Percentiles rank a stretch among this genome's conserved stretches.
Evolutionary conservation across 2,329 filamentous ascomycete genomes (phyloP).

Genomic region (Diatrype stigma): DNA sequence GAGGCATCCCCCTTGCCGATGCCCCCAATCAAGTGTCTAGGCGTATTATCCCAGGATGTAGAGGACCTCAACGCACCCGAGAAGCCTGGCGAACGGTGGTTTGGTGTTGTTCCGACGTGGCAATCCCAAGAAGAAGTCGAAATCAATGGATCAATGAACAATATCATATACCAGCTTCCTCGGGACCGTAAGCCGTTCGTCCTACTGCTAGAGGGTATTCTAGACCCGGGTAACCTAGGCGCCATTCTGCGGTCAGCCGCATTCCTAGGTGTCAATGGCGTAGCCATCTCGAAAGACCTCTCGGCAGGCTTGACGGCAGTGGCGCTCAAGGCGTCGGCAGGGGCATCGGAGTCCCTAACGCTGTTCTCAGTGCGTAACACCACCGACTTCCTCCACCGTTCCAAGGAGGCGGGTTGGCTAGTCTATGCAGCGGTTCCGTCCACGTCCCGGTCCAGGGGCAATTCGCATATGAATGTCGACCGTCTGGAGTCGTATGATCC

Average conservation of each 20-base stretch:
- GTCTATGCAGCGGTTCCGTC: constrained; percentile 71
- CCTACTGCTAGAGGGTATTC: constrained; percentile 68
- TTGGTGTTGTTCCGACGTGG: constrained; percentile 55
- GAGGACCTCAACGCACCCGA: no score
- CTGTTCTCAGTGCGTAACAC: constrained; percentile 68
- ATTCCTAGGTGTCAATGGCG: constrained; percentile 84
- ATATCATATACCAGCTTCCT: constrained; percentile 38
- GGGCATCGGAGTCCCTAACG: constrained; percentile 76
- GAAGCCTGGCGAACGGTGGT: constrained; percentile 44
- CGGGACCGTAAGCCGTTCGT: constrained; percentile 61
- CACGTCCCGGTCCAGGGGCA: constrained; percentile 29
- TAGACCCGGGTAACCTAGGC: constrained; percentile 87
- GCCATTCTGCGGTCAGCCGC: constrained; percentile 83
- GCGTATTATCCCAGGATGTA: constrained; percentile 40
- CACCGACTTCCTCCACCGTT: constrained; percentile 64
- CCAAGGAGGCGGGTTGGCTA: constrained; percentile 70
- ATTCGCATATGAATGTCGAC: constrained; percentile 45
- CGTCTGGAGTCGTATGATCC: constrained; percentile 48
- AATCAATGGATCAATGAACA: constrained; percentile 65
- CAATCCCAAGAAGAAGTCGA: constrained; percentile 70
- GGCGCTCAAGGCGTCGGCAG: constrained; percentile 81
- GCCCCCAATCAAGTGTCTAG: constrained; percentile 59
- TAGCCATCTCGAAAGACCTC: constrained; percentile 70
- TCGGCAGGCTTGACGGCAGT: constrained; percentile 72
- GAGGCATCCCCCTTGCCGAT: constrained; percentile 82